phyloP scores from a whole-genome alignment of 257 asterid genomes.

The Solanum raphanifolium region DNA sequence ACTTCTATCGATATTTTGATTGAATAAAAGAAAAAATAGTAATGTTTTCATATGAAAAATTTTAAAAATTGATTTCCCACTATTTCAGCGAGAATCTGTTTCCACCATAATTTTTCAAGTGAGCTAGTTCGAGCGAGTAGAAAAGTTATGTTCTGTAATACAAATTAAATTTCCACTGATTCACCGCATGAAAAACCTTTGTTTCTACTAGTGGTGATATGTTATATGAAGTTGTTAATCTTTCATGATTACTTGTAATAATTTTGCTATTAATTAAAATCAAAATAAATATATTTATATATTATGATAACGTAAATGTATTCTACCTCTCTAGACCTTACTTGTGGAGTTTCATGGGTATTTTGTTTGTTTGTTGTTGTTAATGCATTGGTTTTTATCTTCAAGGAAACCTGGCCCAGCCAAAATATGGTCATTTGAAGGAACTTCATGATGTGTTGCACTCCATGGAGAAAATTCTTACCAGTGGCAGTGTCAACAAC shows the following conservation, averaged over 20 bases:
- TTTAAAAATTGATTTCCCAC: no score
- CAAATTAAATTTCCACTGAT: no score
- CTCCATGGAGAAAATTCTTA: conserved; percentile 46
- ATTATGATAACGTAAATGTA: background rate
- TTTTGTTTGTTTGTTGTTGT: background rate
- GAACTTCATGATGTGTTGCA: conserved; percentile 54
- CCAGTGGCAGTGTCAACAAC: conserved; percentile 35
- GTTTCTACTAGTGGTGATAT: background rate
- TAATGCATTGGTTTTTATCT: background rate
- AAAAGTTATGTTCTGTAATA: no score
- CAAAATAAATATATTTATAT: background rate
- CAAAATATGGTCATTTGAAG: conserved; percentile 77
- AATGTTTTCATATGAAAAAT: no score
- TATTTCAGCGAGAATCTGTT: background rate
- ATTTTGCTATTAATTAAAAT: background rate
- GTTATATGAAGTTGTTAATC: background rate
- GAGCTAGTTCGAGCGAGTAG: no score
- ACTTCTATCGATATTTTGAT: background rate
- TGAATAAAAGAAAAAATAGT: no score
- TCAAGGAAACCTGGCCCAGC: conserved; percentile 46
- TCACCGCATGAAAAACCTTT: background rate
- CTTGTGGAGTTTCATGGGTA: no score
- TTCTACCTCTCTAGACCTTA: background rate
- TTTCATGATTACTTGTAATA: background rate
- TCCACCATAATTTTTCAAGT: no score